These are phyloP conservation scores for Rosa lucieae DNA, from an alignment of 306 rosid species.

Conservation along the genomic window DNA sequence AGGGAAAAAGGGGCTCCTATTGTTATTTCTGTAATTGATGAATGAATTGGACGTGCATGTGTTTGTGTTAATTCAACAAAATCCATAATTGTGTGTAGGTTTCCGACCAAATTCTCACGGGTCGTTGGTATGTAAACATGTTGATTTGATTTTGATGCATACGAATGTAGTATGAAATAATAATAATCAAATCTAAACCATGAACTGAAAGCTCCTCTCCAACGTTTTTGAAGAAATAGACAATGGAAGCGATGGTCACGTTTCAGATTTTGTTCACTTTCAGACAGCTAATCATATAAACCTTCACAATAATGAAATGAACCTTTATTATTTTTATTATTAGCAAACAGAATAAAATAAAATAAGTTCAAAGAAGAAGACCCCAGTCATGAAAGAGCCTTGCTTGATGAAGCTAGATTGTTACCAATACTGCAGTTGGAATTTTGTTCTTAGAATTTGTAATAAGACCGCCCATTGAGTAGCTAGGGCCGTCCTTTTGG, in stretches of 20 bases:
- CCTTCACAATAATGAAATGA: not conserved
- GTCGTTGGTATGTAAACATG: conserved; percentile 13
- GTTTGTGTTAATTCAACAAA: not conserved
- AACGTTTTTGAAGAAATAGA: conserved; percentile 23
- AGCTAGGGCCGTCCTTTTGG: too few relatives aligned
- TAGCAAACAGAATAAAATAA: too few relatives aligned
- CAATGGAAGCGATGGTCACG: conserved; percentile 16
- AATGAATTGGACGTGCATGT: not conserved
- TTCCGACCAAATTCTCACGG: conserved; percentile 16
- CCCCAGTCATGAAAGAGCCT: not conserved
- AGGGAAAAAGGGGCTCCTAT: not conserved
- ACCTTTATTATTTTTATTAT: not conserved
- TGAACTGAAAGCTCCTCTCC: conserved; percentile 8
- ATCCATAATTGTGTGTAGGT: conserved; percentile 14
- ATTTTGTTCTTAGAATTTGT: too few relatives aligned
- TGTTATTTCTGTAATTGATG: not conserved
- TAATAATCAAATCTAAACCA: conserved; percentile 6
- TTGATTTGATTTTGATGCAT: conserved; percentile 2
- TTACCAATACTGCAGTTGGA: too few relatives aligned
- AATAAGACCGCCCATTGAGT: too few relatives aligned
- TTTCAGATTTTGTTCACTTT: conserved; percentile 22
- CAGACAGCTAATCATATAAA: conserved; percentile 22
- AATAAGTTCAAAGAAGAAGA: too few relatives aligned
- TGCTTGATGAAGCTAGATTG: not conserved
- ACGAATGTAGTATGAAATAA: conserved; percentile 6